Percentiles rank a stretch among this genome's conserved stretches.
Conservation (phyloP, 306 rosid genomes). For the Fragaria nilgerrensis region DNA sequence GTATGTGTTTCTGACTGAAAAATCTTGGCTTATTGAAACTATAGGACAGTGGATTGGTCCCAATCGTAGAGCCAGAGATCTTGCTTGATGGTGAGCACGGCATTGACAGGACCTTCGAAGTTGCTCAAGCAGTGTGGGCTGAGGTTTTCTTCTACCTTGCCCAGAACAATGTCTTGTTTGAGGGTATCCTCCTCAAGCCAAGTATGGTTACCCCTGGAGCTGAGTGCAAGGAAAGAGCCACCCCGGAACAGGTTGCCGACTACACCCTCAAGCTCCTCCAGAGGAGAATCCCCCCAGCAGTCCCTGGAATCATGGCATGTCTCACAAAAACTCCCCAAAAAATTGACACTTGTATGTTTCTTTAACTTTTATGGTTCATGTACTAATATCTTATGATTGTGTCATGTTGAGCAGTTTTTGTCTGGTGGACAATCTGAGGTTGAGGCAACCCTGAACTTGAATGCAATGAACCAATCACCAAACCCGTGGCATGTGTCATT, state of each 20-base stretch:
- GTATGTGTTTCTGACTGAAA: slow-evolving; percentile 16
- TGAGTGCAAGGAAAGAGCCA: slow-evolving; percentile 71
- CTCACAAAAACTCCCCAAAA: neutral
- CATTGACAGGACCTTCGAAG: slow-evolving; percentile 84
- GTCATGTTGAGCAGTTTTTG: slow-evolving; percentile 58
- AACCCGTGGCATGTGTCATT: slow-evolving; percentile 98
- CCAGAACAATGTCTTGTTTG: slow-evolving; percentile 77
- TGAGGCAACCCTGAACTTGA: slow-evolving; percentile 92
- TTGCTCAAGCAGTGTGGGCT: slow-evolving; percentile 85
- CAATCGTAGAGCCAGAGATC: slow-evolving; percentile 98
- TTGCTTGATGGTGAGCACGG: slow-evolving; percentile 90
- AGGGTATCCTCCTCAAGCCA: slow-evolving; percentile 97
- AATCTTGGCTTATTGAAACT: neutral
- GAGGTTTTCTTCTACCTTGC: slow-evolving; percentile 94
- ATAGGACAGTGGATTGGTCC: slow-evolving; percentile 77
- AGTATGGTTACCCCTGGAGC: slow-evolving; percentile 99
- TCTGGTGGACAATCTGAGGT: slow-evolving; percentile 99
- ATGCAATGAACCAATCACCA: slow-evolving; percentile 69
- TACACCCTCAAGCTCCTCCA: slow-evolving; percentile 90
- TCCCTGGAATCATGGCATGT: slow-evolving; percentile 95
- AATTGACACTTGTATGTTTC: neutral
- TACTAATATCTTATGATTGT: slow-evolving; percentile 12
- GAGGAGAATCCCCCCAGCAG: slow-evolving; percentile 84
- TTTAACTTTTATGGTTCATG: neutral
- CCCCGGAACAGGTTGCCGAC: slow-evolving; percentile 67